Conservation (phyloP, 2,329 filamentous ascomycete genomes). For the Colletotrichum aenigma region DNA sequence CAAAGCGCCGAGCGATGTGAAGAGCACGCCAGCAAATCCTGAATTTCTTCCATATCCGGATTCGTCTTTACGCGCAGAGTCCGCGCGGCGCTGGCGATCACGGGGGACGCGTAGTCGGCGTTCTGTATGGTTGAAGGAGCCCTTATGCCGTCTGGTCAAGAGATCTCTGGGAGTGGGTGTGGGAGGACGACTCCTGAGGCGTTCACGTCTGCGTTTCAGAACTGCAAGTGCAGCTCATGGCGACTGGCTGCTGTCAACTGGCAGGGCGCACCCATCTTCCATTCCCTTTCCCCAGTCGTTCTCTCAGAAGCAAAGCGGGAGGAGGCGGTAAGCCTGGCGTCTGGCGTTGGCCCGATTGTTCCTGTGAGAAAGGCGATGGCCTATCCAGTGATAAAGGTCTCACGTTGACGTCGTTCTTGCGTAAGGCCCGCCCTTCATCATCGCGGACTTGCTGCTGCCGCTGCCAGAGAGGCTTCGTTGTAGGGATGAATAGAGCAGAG, state of each 20-base stretch:
- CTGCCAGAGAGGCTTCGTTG: neutral
- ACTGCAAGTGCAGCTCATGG: neutral
- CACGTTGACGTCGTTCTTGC: neutral
- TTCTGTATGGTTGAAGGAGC: neutral
- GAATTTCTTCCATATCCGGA: neutral
- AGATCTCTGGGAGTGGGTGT: neutral
- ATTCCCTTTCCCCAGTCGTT: neutral
- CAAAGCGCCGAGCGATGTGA: neutral
- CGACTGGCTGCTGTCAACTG: constrained; percentile 9
- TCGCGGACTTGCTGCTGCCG: neutral
- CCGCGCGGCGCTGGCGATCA: neutral
- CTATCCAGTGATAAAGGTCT: neutral
- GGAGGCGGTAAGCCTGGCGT: neutral
- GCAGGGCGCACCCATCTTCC: neutral
- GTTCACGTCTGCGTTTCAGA: constrained; percentile 20
- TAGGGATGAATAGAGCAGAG: neutral
- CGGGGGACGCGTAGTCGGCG: neutral
- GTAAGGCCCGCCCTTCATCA: neutral
- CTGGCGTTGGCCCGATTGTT: neutral
- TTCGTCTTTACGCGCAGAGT: neutral
- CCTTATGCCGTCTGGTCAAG: neutral
- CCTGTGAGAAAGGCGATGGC: neutral
- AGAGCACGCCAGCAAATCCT: neutral
- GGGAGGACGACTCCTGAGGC: neutral
- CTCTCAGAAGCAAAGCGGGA: neutral